Evolutionary conservation across 352 stramenopile species (phyloP).

Genomic region (Globisporangium rhizosaccharum): DNA sequence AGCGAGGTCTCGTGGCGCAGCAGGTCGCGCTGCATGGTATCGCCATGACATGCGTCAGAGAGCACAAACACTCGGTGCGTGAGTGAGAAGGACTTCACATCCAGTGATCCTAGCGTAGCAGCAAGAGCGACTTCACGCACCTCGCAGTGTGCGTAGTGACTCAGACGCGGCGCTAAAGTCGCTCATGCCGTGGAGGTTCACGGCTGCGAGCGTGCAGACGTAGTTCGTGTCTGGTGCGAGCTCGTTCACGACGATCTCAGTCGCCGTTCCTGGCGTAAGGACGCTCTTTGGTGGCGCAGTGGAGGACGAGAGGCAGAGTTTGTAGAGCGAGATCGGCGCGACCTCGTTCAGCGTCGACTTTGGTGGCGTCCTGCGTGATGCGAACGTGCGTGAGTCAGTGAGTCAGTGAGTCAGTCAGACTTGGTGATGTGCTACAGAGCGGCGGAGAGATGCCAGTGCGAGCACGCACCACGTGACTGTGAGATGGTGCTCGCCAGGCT

Average conservation of each 20-base stretch:
- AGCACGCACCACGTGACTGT: conserved; percentile 29
- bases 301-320: conserved; percentile 28
- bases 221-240: conserved; percentile 42
- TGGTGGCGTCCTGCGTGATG: conserved; percentile 21
- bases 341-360: conserved; percentile 33
- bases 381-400: neutral
- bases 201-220: conserved; percentile 33
- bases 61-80: no score
- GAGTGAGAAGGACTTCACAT: no score
- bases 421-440: neutral
- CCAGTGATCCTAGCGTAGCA: no score
- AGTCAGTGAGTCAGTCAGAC: neutral
- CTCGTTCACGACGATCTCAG: conserved; percentile 20
- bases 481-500: conserved; percentile 18
- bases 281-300: conserved; percentile 11
- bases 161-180: conserved; percentile 34
- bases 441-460: neutral
- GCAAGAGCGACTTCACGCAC: conserved; percentile 8
- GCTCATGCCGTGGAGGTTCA: conserved; percentile 56
- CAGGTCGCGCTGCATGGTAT: conserved; percentile 10
- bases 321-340: conserved; percentile 61
- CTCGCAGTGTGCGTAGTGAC: conserved; percentile 22
- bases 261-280: conserved; percentile 26
- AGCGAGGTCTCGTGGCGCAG: conserved; percentile 4
- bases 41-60: neutral